Evolutionary conservation across 2,329 filamentous ascomycete species (phyloP), one percentile per base, ranked within the genome.

Genomic region (Cryphonectria japonica): DNA sequence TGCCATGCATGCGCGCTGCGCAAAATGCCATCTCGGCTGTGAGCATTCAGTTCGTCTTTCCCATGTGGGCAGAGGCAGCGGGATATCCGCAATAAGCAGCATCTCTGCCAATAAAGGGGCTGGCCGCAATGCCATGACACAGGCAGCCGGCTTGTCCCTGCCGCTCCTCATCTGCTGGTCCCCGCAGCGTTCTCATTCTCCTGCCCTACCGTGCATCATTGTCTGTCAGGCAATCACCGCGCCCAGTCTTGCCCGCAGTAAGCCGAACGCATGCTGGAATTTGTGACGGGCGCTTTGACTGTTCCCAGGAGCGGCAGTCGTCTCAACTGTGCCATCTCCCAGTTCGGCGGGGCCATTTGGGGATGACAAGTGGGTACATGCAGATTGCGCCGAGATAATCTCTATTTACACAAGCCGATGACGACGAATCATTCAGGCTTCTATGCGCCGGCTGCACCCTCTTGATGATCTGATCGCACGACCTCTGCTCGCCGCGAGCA

Each of bases 111-210:
- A 34, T 52, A 16, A 34, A 32, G 29, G 52, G 46, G 9, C 9
- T 14, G 43, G 29, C 26, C 43, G 46, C 64, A 32, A 19, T 37
- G 46, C 19, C 37, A 29, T 66, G 64, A 46, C 37, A 41, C 34
- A 65, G 62, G 64, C 22, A 34, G 26, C 59, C 32, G 46, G 29
- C 43, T 54, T 50, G 34, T 66, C 64, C 46, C 46, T 50, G 64
- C 39, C 64, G 64, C 46, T 66, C 64, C n/a, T 66, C 46, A 52
- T 66, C 32, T 52, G 29, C 61, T 64, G 39, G n/a, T n/a, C 61
- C 39, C 37, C 61, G 34, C 34, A n/a, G 26, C 5, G 37, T 29
- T 11, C 41, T 37, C 22, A 26, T n/a, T 37, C 54, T n/a, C 7
- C 46, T 50, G 16, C 60, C 39, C 29, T 46, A 16, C 54, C 39